Conservation (phyloP, 805 yeast species). For the Candida tallmaniae region DNA sequence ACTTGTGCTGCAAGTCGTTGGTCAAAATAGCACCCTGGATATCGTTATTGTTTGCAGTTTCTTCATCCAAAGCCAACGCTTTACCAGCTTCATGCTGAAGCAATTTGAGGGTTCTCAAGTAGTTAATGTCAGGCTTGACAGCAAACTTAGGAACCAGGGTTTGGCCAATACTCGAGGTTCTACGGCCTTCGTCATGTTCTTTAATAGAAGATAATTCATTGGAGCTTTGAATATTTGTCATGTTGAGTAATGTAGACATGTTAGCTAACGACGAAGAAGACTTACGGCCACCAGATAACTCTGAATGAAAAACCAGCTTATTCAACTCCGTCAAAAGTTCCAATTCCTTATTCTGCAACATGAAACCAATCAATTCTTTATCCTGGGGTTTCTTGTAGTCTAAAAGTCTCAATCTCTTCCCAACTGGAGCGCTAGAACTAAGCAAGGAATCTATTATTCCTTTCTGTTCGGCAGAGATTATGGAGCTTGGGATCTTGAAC, state of each 20-base stretch:
- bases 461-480: conserved; percentile 15
- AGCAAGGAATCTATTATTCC: conserved; percentile 19
- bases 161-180: conserved; percentile 24
- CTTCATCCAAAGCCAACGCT: not conserved
- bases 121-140: conserved; percentile 21
- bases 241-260: conserved; percentile 18
- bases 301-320: conserved; percentile 28
- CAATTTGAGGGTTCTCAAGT: conserved; percentile 1
- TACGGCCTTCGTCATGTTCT: conserved; percentile 11
- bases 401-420: conserved; percentile 28
- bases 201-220: conserved; percentile 18
- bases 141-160: conserved; percentile 27
- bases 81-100: conserved; percentile 2
- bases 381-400: conserved; percentile 21
- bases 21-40: conserved; percentile 36
- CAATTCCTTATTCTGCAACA: conserved; percentile 32
- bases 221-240: conserved; percentile 18
- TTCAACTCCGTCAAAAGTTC: conserved; percentile 34
- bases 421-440: conserved; percentile 11
- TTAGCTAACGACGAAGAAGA: conserved; percentile 32
- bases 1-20: conserved; percentile 33
- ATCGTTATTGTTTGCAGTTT: conserved; percentile 12
- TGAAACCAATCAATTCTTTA: conserved; percentile 23
- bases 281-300: conserved; percentile 25
- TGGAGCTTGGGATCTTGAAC: conserved; percentile 24